These are phyloP conservation scores for Ophiosphaerella herpotricha DNA, from an alignment of 2,329 filamentous ascomycete species.

Conservation along the genomic window DNA sequence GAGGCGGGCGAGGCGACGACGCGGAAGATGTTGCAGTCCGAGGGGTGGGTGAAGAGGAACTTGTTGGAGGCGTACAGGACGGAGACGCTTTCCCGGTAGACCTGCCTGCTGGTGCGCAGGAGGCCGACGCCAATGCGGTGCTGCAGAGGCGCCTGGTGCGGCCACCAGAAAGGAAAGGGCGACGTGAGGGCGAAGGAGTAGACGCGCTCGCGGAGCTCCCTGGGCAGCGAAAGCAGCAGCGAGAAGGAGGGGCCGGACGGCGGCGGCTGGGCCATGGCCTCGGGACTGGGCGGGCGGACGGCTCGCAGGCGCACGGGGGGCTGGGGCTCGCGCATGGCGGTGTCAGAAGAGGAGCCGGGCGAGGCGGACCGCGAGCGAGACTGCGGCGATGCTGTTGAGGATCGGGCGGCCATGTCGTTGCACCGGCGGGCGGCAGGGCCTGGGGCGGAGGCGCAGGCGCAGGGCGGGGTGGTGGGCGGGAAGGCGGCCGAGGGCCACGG, in stretches of 20 bases:
- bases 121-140: slow-evolving; percentile 34
- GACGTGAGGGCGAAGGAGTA: slow-evolving; percentile 40
- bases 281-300: slow-evolving; percentile 18
- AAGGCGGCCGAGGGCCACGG: too few relatives aligned
- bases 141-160: slow-evolving; percentile 17
- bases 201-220: slow-evolving; percentile 44
- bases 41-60: slow-evolving; percentile 46
- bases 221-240: slow-evolving; percentile 42
- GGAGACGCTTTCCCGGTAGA: slow-evolving; percentile 40
- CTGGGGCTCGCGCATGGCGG: slow-evolving; percentile 39
- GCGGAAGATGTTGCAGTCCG: slow-evolving; percentile 48
- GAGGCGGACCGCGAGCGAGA: slow-evolving; percentile 38
- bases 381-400: slow-evolving; percentile 25
- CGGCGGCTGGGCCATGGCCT: slow-evolving; percentile 11
- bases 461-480: background rate
- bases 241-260: slow-evolving; percentile 32
- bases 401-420: slow-evolving; percentile 32
- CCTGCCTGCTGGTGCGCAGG: slow-evolving; percentile 32
- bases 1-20: slow-evolving; percentile 37
- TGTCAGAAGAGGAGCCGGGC: slow-evolving; percentile 37
- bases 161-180: slow-evolving; percentile 42
- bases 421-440: slow-evolving; percentile 6
- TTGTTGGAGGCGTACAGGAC: slow-evolving; percentile 44
- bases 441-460: background rate
- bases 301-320: slow-evolving; percentile 32